Conservation (phyloP, 345 rosid species). For the Rhodamnia argentea region DNA sequence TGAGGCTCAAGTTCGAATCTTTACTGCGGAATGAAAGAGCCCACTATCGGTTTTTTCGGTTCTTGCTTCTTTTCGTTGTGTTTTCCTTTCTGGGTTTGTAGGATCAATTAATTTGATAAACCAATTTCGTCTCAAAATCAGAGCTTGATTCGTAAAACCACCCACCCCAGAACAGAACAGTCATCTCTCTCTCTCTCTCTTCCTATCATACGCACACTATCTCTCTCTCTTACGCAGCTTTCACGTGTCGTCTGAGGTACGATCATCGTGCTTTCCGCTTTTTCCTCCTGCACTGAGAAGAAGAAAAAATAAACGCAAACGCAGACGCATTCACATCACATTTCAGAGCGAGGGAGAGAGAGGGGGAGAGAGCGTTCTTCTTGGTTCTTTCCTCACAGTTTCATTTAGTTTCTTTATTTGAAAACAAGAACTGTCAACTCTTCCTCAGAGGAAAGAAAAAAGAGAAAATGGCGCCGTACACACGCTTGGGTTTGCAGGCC, state of each 20-base stretch:
- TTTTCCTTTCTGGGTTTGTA: background rate
- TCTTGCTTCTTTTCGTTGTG: background rate
- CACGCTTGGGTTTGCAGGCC: conserved; percentile 1
- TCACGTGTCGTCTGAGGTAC: conserved; percentile 41
- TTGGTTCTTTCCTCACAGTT: background rate
- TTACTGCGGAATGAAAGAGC: background rate
- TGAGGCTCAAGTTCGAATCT: background rate
- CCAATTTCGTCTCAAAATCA: conserved; percentile 20
- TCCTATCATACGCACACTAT: background rate
- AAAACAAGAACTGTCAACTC: background rate
- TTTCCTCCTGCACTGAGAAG: conserved; percentile 4
- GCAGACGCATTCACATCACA: background rate
- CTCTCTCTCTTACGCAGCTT: conserved; percentile 33
- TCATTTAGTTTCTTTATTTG: background rate
- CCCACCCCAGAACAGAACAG: background rate
- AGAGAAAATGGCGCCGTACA: background rate
- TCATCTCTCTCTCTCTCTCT: conserved; percentile 2
- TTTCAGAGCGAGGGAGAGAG: background rate
- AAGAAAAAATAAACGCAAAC: background rate
- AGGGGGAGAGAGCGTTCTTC: background rate
- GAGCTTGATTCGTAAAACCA: conserved; percentile 2
- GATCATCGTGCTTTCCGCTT: conserved; percentile 25
- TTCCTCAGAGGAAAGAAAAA: background rate
- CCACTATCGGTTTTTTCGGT: background rate
- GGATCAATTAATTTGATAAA: background rate